Evolutionary conservation across 2,329 filamentous ascomycete species (phyloP).

Genomic region (Colletotrichum cuscutae): DNA sequence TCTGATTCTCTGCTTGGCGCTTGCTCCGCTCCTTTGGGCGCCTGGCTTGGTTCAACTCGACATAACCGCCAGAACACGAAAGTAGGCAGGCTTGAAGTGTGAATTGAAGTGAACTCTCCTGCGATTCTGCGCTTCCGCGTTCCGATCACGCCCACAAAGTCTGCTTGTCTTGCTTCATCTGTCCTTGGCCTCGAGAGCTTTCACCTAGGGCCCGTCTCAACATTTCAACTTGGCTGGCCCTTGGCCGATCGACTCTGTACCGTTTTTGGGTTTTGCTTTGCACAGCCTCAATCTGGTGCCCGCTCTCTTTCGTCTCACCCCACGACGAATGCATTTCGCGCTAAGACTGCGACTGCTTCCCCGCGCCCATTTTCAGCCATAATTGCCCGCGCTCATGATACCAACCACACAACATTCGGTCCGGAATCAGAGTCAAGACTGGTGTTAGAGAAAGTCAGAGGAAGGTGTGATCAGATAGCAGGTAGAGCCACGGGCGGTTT

Average conservation of each 20-base stretch:
- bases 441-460: neutral
- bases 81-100: neutral
- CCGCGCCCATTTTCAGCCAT: neutral
- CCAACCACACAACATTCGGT: neutral
- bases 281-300: slow-evolving; percentile 29
- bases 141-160: neutral
- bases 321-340: slow-evolving; percentile 7
- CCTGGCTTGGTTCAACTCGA: neutral
- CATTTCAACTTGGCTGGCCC: neutral
- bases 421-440: neutral
- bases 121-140: neutral
- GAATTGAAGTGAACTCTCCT: no score
- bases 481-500: neutral
- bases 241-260: neutral
- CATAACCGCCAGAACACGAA: no score
- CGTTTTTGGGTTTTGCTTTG: slow-evolving; percentile 17
- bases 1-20: neutral
- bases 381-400: neutral
- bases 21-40: neutral
- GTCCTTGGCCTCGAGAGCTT: no score
- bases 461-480: neutral
- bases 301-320: slow-evolving; percentile 22
- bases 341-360: neutral
- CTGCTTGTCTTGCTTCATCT: neutral
- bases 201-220: neutral